Evolutionary conservation across 495 filamentous ascomycete genomes (phyloP), one percentile per base, ranked within the genome.

Genomic region (Penicillium atrosanguineum): DNA sequence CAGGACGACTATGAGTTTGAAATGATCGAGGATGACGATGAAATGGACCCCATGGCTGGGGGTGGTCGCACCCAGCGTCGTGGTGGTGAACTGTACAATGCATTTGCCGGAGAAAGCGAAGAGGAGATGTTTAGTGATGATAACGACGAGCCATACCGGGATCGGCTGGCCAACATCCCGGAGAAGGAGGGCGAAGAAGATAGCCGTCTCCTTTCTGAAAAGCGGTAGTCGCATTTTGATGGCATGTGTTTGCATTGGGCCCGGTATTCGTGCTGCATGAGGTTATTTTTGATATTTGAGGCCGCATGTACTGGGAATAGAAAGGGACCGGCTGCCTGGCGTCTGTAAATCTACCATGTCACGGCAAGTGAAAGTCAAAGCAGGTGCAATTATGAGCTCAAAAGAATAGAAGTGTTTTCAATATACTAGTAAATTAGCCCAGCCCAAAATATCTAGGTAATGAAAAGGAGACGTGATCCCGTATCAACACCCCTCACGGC

Each of bases 1-100:
- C 83, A 88, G 38, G 88, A 94, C 60, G 86, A 90, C 68, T 98
- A 97, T 62, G 92, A 96, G 58, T 98, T 98, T 57, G 93, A 96
- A 67, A 83, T 95, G 60, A 81, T 98, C 26, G 85, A 91, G 56
- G 85, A 92, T 57, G 86, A 90, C 8, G 94, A 96, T 58, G 83
- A 82, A 14, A 78, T 83, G 36, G 88, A 82, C 34, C 82, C 78
- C 8, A 68, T 73, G 61, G 66, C 63, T 41, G 73, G 70, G 14
- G 63, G 69, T 18, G 70, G 69, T 39, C 68, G 65, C 9, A 68
- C 64, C 15, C 72, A 71, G 64, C 82, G 83, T 48, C 80, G 87
- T 48, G 90, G 86, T 19, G 88, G 89, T 23, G 87, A 95, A 70
- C 71, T 98, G 36, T 98, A 98, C 71, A 89, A 97, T 78, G 90